Evolutionary conservation across 1,284 basidiomycete species (phyloP).

Genomic region (Ceratobasidium sp.): DNA sequence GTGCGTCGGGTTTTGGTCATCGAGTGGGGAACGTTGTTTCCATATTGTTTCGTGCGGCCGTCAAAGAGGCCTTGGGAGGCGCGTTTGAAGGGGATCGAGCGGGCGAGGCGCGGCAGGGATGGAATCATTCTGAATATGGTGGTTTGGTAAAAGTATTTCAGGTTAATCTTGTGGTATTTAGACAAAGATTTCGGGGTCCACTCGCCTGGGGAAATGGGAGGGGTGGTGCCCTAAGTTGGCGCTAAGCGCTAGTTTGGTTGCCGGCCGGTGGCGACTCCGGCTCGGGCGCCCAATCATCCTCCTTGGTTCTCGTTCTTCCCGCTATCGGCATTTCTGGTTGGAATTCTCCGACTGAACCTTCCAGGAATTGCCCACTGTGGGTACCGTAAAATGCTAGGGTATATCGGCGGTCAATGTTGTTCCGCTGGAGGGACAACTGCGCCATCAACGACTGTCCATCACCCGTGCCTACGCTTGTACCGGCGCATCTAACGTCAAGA

Average conservation of each 20-base stretch:
- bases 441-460: background rate
- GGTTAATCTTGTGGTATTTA: background rate
- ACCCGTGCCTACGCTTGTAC: background rate
- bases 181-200: no score
- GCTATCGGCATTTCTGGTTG: background rate
- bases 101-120: constrained; percentile 9
- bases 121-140: background rate
- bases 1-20: constrained; percentile 89
- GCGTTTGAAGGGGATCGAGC: constrained; percentile 67
- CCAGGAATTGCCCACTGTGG: background rate
- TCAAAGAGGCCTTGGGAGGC: constrained; percentile 81
- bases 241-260: no score
- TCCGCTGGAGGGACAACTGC: no score
- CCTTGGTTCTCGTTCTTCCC: constrained; percentile 19
- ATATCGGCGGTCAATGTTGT: no score
- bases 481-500: background rate
- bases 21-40: constrained; percentile 93
- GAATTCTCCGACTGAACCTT: constrained; percentile 6
- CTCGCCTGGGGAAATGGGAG: background rate
- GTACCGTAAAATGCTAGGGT: background rate
- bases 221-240: no score
- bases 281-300: background rate
- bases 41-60: constrained; percentile 79
- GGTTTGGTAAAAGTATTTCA: background rate
- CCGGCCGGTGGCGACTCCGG: constrained; percentile 18